Evolutionary conservation across 306 rosid species (phyloP), one percentile per base, ranked within the genome.

Genomic region (Delonix regia): DNA sequence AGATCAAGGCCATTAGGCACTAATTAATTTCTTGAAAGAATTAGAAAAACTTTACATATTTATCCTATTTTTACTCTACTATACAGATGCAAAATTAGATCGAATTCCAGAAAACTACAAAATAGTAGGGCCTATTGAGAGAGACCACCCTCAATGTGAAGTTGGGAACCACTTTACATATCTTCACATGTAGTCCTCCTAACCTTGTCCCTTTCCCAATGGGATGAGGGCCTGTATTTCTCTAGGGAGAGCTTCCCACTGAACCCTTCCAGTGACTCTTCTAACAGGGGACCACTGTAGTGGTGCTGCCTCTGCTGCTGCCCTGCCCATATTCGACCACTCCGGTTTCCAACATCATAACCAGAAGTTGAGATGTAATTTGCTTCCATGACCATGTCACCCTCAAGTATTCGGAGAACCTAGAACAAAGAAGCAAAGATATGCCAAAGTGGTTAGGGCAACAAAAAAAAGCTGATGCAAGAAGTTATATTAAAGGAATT

Each of bases 321-420:
- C 74, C 93, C 98, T 2, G 85, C 73, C 94, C 97, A 88, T 24
- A 95, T 69, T 67, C 92, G 84, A 64, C 97, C 91, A 47, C 99
- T 93, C 65, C 88, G 84, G 82, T 81, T 92, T 74, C 98, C 97
- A 11, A 77, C 92, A 45, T 91, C 98, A 45, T 85, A 93, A 25
- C 98, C 86, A 0, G 95, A 90, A 15, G 90, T 86, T 41, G 98
- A 83, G 74, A 82, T 72, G 84, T 81, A 91, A 73, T 82, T 91
- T 25, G 92, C 6, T 79, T 96, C 99, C 97, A 95, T 86, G 47
- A 91, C 80, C 92, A 91, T 86, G 87, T 96, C 99, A 0, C 99
- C 98, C 73, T 96, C 99, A n/a, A 96, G 87, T 47, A 96, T 90
- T 10, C 98, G 94, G 34, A 95, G 93, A 66, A 95, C 98, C 99